Conservation (phyloP, 108 stramenopile genomes). For the Skeletonema grethae region DNA sequence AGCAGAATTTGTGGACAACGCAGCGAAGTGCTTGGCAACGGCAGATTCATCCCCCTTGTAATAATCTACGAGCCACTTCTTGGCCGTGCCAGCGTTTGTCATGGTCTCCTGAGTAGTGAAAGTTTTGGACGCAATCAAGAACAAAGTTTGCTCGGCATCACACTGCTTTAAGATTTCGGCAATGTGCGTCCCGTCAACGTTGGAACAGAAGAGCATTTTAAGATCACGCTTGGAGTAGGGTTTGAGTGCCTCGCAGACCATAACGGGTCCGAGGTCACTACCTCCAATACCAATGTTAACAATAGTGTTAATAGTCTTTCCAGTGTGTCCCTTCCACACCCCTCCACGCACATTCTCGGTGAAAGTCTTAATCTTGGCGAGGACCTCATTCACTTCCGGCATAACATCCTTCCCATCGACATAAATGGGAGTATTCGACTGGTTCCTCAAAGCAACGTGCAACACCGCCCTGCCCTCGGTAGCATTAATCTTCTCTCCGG, state of each 20-base stretch:
- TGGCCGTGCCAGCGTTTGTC: conserved; percentile 95
- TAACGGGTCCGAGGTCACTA: conserved; percentile 95
- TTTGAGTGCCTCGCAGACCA: conserved; percentile 94
- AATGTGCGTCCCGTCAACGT: conserved; percentile 96
- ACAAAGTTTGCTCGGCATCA: conserved; percentile 87
- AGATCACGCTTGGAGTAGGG: conserved; percentile 86
- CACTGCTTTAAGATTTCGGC: conserved; percentile 85
- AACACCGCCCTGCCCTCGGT: conserved; percentile 83
- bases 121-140: conserved; percentile 95
- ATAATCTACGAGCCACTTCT: conserved; percentile 84
- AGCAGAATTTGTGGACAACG: conserved; percentile 70
- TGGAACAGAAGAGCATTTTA: conserved; percentile 93
- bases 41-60: conserved; percentile 69
- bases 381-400: conserved; percentile 83
- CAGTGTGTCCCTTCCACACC: conserved; percentile 90
- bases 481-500: conserved; percentile 90
- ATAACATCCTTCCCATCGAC: conserved; percentile 94
- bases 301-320: conserved; percentile 88
- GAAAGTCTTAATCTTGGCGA: conserved; percentile 87
- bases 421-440: conserved; percentile 75
- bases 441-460: conserved; percentile 82
- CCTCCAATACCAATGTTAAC: conserved; percentile 94
- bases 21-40: conserved; percentile 94
- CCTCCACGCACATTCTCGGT: conserved; percentile 86
- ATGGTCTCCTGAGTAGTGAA: conserved; percentile 99